These are phyloP conservation scores for Gomphus bonarii DNA, from an alignment of 1,284 basidiomycete genomes.

Conservation along the genomic window DNA sequence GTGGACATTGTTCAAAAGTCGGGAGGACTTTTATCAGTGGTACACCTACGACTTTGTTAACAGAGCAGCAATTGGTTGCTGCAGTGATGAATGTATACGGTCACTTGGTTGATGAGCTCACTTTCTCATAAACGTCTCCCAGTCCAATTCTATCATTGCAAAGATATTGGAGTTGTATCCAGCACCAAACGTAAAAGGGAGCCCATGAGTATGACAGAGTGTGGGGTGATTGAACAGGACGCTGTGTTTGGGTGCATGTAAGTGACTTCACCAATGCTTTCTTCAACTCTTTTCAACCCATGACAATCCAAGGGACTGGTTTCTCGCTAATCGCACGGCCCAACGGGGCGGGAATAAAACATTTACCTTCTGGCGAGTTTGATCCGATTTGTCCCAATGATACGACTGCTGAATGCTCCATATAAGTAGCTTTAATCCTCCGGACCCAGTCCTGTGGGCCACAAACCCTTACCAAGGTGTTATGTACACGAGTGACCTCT, in stretches of 20 bases:
- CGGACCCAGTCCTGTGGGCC: constrained; percentile 30
- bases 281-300: background rate
- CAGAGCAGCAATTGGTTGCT: constrained; percentile 29
- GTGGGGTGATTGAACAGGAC: constrained; percentile 31
- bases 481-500: constrained; percentile 36
- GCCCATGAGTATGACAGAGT: constrained; percentile 33
- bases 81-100: constrained; percentile 27
- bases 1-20: constrained; percentile 35
- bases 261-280: constrained; percentile 13
- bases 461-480: constrained; percentile 29
- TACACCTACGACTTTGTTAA: constrained; percentile 27
- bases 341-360: constrained; percentile 24
- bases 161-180: constrained; percentile 31
- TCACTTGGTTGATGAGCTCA: too few relatives aligned
- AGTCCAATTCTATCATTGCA: constrained; percentile 30
- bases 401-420: background rate
- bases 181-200: constrained; percentile 23
- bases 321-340: constrained; percentile 25
- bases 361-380: constrained; percentile 26
- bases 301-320: constrained; percentile 27
- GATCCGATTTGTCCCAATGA: background rate
- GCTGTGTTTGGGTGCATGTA: constrained; percentile 37
- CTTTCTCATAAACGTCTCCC: background rate
- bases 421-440: constrained; percentile 33
- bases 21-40: constrained; percentile 32